Percentiles rank a stretch among this genome's conserved stretches.
These are phyloP conservation scores for Ilex asprella DNA, from an alignment of 257 asterid species.

Conservation along the genomic window DNA sequence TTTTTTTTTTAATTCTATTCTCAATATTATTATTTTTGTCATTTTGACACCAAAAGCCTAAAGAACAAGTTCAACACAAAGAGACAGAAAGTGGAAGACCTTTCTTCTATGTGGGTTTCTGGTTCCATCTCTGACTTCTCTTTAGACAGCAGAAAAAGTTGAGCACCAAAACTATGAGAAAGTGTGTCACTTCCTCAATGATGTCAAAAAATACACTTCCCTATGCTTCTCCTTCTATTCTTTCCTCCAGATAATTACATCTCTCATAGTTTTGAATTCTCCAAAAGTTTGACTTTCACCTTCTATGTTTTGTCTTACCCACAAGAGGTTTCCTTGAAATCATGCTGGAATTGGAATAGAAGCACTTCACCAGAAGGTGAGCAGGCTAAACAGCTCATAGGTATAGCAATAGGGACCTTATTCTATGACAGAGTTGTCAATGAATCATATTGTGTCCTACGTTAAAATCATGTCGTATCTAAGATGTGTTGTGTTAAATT, in stretches of 20 bases:
- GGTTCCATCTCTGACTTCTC: slow-evolving; percentile 22
- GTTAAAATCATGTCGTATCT: no score
- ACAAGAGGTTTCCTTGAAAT: slow-evolving; percentile 22
- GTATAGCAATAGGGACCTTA: no score
- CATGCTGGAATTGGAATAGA: slow-evolving; percentile 34
- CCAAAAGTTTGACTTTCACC: slow-evolving; percentile 34
- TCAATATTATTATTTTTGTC: not conserved
- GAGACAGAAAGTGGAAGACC: slow-evolving; percentile 30
- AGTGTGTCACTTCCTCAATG: no score
- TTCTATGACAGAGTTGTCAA: no score
- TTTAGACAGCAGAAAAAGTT: slow-evolving; percentile 32
- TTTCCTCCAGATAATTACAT: no score
- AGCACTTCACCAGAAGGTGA: slow-evolving; percentile 39
- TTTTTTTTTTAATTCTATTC: not conserved
- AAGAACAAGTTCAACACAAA: slow-evolving; percentile 7
- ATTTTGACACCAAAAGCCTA: slow-evolving; percentile 1
- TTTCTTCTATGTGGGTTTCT: slow-evolving; percentile 28
- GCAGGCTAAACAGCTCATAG: slow-evolving; percentile 8
- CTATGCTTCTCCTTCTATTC: no score
- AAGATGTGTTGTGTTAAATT: no score
- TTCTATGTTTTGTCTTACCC: slow-evolving; percentile 25
- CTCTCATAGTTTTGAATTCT: no score
- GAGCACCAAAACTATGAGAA: no score
- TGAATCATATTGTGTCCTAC: no score
- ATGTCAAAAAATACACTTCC: no score